phyloP scores from a whole-genome alignment of 306 rosid genomes.

The Casuarina glauca region DNA sequence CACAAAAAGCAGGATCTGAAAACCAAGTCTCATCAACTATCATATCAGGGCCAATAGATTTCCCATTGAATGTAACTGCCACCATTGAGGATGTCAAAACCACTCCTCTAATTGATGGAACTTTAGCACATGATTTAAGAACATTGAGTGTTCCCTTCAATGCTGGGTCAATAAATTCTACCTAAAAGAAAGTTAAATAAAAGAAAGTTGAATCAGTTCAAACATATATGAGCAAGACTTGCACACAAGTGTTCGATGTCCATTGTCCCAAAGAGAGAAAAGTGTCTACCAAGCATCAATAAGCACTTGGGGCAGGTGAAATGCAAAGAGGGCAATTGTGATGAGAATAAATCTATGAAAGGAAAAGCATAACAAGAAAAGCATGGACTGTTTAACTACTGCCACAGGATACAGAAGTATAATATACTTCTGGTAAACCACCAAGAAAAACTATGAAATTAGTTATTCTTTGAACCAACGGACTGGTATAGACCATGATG shows the following conservation, averaged over 20 bases:
- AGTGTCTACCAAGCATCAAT: not conserved
- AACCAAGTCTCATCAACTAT: slow-evolving; percentile 33
- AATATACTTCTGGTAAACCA: not conserved
- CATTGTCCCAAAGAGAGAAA: not conserved
- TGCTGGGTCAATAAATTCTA: slow-evolving; percentile 32
- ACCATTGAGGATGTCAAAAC: slow-evolving; percentile 35
- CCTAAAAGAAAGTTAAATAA: slow-evolving; percentile 9
- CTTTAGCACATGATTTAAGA: slow-evolving; percentile 22
- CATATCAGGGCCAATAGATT: slow-evolving; percentile 18
- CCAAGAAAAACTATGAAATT: not conserved
- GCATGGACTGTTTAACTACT: not conserved
- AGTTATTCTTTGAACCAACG: not conserved
- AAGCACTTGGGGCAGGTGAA: not conserved
- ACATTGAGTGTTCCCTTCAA: slow-evolving; percentile 38
- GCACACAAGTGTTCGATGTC: not conserved
- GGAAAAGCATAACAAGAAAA: not conserved
- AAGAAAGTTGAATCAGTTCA: not conserved
- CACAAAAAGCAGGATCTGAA: slow-evolving; percentile 11
- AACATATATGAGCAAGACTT: not conserved
- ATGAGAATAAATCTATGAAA: not conserved
- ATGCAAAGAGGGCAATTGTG: not conserved
- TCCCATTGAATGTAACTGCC: slow-evolving; percentile 1
- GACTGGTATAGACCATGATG: not conserved
- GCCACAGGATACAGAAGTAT: not conserved
- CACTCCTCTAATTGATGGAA: slow-evolving; percentile 16